phyloP scores from a whole-genome alignment of 306 rosid species.

The Cicer pinnatifidum region DNA sequence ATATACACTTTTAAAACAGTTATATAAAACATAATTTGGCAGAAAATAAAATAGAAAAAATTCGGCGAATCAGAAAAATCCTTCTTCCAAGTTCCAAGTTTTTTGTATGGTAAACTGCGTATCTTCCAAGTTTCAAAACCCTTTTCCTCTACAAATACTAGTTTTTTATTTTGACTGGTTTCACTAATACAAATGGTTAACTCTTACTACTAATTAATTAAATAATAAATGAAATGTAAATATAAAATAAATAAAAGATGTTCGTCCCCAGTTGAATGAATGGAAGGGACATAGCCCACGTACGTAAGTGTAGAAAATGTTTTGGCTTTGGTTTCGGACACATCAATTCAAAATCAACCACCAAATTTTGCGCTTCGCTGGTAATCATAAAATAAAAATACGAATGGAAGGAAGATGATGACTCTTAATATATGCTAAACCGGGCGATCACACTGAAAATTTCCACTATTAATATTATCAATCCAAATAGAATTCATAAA shows the following conservation, averaged over 20 bases:
- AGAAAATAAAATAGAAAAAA: not conserved
- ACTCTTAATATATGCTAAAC: not conserved
- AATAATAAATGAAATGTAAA: no score
- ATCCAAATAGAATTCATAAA: not conserved
- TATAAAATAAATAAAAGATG: not conserved
- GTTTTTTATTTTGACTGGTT: no score
- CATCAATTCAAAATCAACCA: constrained; percentile 40
- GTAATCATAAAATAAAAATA: not conserved
- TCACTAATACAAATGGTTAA: not conserved
- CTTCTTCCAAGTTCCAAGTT: not conserved
- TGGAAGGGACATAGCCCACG: constrained; percentile 42
- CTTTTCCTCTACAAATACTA: no score
- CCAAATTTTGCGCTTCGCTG: not conserved
- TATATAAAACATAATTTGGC: no score
- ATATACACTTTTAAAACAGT: no score
- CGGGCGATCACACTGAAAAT: not conserved
- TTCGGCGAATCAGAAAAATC: not conserved
- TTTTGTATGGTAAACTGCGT: no score
- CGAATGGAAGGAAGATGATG: not conserved
- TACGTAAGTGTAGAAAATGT: not conserved
- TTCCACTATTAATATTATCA: not conserved
- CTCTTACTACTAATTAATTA: no score
- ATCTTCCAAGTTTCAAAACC: no score
- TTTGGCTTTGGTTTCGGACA: not conserved
- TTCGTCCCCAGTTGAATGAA: not conserved